These are phyloP conservation scores for Gloeostereum incarnatum DNA, from an alignment of 768 basidiomycete genomes.

Conservation along the genomic window DNA sequence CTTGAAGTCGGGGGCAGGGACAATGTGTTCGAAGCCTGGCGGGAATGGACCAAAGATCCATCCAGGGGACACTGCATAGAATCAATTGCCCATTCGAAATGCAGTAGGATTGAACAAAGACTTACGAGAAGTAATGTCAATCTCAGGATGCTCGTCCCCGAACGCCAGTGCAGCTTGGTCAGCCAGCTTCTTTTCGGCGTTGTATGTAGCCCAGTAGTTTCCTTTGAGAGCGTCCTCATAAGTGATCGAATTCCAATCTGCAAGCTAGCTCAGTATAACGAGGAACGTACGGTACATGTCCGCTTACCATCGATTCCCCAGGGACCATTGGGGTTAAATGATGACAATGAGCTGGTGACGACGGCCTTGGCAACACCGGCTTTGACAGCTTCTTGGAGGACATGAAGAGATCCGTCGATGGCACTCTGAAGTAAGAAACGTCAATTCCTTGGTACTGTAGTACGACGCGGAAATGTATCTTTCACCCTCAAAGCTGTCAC, in stretches of 20 bases:
- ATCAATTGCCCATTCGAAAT: neutral
- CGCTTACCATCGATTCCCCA: no score
- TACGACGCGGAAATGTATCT: neutral
- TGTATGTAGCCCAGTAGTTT: constrained; percentile 10
- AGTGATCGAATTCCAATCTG: constrained; percentile 12
- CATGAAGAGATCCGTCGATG: constrained; percentile 16
- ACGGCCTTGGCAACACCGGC: constrained; percentile 15
- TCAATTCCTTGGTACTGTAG: neutral
- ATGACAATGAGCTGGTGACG: constrained; percentile 15
- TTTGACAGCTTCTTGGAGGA: constrained; percentile 14
- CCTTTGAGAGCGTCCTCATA: constrained; percentile 8
- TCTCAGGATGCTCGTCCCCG: constrained; percentile 13
- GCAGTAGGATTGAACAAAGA: neutral
- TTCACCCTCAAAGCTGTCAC: constrained; percentile 6
- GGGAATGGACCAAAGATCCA: neutral
- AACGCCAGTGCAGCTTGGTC: constrained; percentile 16
- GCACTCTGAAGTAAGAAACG: constrained; percentile 10
- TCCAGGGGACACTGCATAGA: neutral
- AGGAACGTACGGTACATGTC: no score
- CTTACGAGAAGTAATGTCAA: constrained; percentile 13
- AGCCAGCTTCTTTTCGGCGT: constrained; percentile 14
- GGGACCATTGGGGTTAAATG: no score
- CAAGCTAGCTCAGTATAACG: no score
- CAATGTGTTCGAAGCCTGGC: neutral
- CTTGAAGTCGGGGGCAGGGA: neutral